phyloP scores from a whole-genome alignment of 2,329 filamentous ascomycete species.

The Cladosporium sp. region DNA sequence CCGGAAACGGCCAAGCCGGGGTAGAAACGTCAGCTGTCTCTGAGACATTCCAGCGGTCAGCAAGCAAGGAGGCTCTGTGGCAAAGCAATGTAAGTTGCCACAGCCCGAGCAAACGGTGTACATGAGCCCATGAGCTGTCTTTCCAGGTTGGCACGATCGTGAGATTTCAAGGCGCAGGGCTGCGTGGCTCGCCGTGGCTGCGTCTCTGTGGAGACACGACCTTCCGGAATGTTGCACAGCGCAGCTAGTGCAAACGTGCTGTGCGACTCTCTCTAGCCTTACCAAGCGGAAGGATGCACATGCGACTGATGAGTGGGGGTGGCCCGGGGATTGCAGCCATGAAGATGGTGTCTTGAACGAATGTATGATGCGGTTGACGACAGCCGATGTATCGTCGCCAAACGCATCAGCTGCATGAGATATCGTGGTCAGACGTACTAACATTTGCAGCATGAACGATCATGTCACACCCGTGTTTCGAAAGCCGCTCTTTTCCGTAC shows the following conservation, averaged over 20 bases:
- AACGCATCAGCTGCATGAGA: background rate
- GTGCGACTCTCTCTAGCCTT: slow-evolving; percentile 19
- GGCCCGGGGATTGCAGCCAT: background rate
- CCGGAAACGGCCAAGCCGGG: slow-evolving; percentile 30
- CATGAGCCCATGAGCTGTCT: slow-evolving; percentile 15
- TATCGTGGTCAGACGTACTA: background rate
- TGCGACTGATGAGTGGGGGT: background rate
- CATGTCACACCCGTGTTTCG: slow-evolving; percentile 7
- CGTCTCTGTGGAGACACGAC: slow-evolving; percentile 25
- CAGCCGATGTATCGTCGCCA: background rate
- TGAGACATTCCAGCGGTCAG: slow-evolving; percentile 32
- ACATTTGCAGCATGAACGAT: background rate
- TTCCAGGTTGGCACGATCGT: slow-evolving; percentile 4
- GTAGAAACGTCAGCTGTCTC: slow-evolving; percentile 22
- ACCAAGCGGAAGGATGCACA: slow-evolving; percentile 4
- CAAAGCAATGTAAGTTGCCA: slow-evolving; percentile 27
- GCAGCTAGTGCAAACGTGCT: slow-evolving; percentile 21
- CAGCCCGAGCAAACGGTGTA: slow-evolving; percentile 27
- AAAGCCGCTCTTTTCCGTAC: background rate
- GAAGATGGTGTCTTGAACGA: slow-evolving; percentile 1
- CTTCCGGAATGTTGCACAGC: slow-evolving; percentile 22
- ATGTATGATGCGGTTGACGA: background rate
- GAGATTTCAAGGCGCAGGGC: slow-evolving; percentile 2
- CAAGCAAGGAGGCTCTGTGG: slow-evolving; percentile 26
- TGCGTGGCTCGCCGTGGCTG: slow-evolving; percentile 17